Percentiles rank a stretch among this genome's conserved stretches.
Conservation (phyloP, 2,329 filamentous ascomycete genomes). For the Epichloe elymi region DNA sequence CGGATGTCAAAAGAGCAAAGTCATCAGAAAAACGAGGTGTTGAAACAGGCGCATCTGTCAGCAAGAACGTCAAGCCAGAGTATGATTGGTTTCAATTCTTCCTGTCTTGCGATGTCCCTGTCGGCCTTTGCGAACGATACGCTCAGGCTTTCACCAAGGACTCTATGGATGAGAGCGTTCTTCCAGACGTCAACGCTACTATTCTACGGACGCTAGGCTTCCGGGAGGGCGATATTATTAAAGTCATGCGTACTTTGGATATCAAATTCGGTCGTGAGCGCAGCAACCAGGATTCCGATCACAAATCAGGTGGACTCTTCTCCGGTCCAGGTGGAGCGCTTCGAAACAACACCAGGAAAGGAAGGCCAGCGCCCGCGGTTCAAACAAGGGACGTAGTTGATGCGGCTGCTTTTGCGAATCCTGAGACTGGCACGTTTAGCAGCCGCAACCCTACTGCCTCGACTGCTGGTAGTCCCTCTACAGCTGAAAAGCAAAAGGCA, state of each 20-base stretch:
- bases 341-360: conserved; percentile 89
- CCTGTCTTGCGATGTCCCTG: conserved; percentile 78
- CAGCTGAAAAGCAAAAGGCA: conserved; percentile 17
- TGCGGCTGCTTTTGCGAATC: conserved; percentile 67
- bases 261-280: conserved; percentile 56
- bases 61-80: conserved; percentile 50
- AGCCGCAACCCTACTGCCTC: conserved; percentile 12
- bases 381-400: conserved; percentile 79
- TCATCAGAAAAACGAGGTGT: conserved; percentile 16
- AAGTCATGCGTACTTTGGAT: conserved; percentile 84
- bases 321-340: conserved; percentile 84
- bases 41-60: conserved; percentile 48
- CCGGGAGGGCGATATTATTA: conserved; percentile 91
- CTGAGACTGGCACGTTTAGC: conserved; percentile 21
- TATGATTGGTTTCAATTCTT: conserved; percentile 99
- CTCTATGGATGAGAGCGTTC: conserved; percentile 87
- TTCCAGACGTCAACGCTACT: conserved; percentile 76
- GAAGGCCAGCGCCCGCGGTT: conserved; percentile 73
- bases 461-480: conserved; percentile 13
- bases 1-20: conserved; percentile 57
- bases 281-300: conserved; percentile 45
- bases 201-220: conserved; percentile 80
- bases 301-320: conserved; percentile 58
- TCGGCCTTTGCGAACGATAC: conserved; percentile 89
- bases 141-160: conserved; percentile 79